Base-by-base conservation (phyloP, 192 early-diverging fungal species). In the Linnemannia elongata region DNA sequence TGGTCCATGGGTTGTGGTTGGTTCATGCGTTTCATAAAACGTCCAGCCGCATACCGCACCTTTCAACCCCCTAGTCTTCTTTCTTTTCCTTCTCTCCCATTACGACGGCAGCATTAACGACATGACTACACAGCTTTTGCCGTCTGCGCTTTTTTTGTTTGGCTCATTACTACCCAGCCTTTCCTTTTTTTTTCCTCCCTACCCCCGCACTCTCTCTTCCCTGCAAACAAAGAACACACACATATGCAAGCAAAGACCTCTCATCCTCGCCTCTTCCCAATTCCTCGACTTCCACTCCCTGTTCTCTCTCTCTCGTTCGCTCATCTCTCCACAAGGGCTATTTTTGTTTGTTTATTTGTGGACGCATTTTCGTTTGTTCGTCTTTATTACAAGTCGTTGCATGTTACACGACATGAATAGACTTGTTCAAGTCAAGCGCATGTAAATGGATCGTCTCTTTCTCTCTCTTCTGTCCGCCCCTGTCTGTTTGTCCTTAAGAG, bases 1-100 rank as follows among this genome's bases (percentile, higher is more conserved):
- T 66, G 60, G 30, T 66, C 60, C 27, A 66, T 66, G 60, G 30
- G 8, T 66, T 27, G 60, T 66, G 30, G 60, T 66, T 66, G 60
- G 60, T 66, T 66, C 30, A 66, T 66, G 60, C 60, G 60, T 66
- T 66, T 66, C 30, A 66, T 30, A 66, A 66, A 33, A 33, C 55
- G 60, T 66, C 60, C 27, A 33, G 60, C 3, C 30, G 60, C 60
- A 66, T 66, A 66, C 60, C 60, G 30, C 60, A 33, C 30, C 27
- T 22, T 52, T 52, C 18, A 10, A 27, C 60, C 60, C 60, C 60
- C 60, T 33, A 33, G 12, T 33, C 60, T 27, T 30, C 33, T 63
- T 63, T 30, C 10, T 63, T 66, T 33, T 33, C 27, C 4, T 30
- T 35, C 30, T 45, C n/a, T 66, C 60, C 60, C 60, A 66, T 33